These are phyloP conservation scores for Paracamarosporium sp. DNA, from an alignment of 2,329 filamentous ascomycete genomes.

Conservation along the genomic window DNA sequence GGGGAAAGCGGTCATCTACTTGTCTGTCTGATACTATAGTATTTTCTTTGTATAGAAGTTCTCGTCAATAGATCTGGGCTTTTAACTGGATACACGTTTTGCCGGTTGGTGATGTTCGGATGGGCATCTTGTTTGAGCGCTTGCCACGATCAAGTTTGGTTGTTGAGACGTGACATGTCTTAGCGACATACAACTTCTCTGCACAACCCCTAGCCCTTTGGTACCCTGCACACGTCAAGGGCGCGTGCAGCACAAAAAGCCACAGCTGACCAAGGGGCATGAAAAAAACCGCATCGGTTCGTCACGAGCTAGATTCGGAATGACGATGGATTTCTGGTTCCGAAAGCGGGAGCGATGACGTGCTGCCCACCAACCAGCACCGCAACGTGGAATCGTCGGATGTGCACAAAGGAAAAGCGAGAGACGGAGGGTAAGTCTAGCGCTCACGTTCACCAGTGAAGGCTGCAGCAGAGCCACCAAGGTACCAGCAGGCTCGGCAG, in stretches of 20 bases:
- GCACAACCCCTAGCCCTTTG: background rate
- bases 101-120: too few relatives aligned
- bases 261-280: background rate
- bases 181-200: too few relatives aligned
- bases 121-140: too few relatives aligned
- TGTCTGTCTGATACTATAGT: background rate
- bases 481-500: background rate
- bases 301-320: background rate
- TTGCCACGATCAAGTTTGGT: too few relatives aligned
- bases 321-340: conserved; percentile 11
- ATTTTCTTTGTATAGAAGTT: background rate
- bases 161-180: too few relatives aligned
- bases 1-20: background rate
- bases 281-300: background rate
- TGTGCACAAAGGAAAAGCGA: background rate
- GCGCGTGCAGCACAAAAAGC: background rate
- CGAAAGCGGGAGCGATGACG: conserved; percentile 23
- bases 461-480: background rate
- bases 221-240: background rate
- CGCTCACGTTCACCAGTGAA: background rate
- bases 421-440: background rate
- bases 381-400: background rate
- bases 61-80: background rate
- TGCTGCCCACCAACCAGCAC: background rate
- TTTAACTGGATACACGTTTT: background rate